Evolutionary conservation across 2,329 filamentous ascomycete species (phyloP), one percentile per base, ranked within the genome.

Genomic region (Coleophoma cylindrospora): DNA sequence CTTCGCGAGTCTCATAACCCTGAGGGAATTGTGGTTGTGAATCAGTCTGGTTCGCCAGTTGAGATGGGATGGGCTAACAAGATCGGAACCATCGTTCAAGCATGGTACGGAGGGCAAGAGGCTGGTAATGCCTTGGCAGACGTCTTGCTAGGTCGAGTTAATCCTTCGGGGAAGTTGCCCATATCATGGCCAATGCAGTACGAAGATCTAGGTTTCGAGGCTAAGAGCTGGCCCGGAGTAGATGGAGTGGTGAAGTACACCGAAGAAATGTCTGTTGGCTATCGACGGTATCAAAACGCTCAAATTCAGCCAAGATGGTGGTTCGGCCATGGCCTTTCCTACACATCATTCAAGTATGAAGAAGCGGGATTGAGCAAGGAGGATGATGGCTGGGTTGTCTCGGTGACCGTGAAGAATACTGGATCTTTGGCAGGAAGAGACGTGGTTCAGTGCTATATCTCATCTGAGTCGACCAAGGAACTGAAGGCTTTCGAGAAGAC

Each of bases 41-140:
- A 43, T n/a, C 17, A 34, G 8, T 43, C 47, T 21, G 47, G 47
- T 33, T 36, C 41, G 14, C 47, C 47, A 11, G 47, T 49, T 15
- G 38, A 49, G n/a, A 49, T 49, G 47, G 12, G n/a, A 14, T 43
- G 47, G 38, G 27, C 41, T 14, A 21, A 43, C n/a, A 34, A 49
- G 9, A 14, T 40, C 22, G 34, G 14, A 14, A 37, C 47, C 7
- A 15, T 49, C 13, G 14, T 49, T 6, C 47, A 49, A 34, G 37
- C 37, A 22, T 75, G 76, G 58, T 67, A 81, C 32, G 77, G 79
- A 1, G 80, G 81, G 13, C 74, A 84, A 55, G 75, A 84, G 58
- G 76, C 74, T 27, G 81, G 81, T n/a, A 84, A 87, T 54, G 87
- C 89, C 0, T 73, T 95, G 3, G 79, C 80, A 1, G 87, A 92